Evolutionary conservation across 2,329 filamentous ascomycete species (phyloP).

Genomic region (Leptographium wingfieldii): DNA sequence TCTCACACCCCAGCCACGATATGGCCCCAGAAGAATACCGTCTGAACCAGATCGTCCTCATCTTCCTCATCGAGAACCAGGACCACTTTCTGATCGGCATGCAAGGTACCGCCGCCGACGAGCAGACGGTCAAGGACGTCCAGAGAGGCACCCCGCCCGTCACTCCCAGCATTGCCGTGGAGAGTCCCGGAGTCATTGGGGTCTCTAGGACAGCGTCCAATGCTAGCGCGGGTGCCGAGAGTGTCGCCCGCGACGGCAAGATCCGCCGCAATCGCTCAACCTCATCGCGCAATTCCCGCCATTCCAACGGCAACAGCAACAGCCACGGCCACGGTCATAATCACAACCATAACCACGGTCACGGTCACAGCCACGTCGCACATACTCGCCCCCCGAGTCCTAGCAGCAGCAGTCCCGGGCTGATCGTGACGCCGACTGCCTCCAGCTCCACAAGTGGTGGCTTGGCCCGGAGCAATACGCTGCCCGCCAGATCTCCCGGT

Average conservation of each 20-base stretch:
- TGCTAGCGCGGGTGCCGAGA: constrained; percentile 79
- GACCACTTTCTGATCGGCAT: constrained; percentile 98
- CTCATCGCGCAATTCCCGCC: constrained; percentile 74
- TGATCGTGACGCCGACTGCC: constrained; percentile 37
- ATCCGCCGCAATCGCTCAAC: constrained; percentile 82
- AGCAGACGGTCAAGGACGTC: constrained; percentile 53
- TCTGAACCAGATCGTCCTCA: constrained; percentile 89
- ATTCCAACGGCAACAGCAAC: constrained; percentile 37
- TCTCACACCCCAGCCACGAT: constrained; percentile 86
- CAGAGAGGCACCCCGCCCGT: constrained; percentile 55
- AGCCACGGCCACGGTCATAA: constrained; percentile 29
- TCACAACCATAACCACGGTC: no score
- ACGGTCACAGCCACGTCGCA: constrained; percentile 23
- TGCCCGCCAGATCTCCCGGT: constrained; percentile 76
- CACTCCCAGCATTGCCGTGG: constrained; percentile 24
- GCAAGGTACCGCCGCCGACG: constrained; percentile 96
- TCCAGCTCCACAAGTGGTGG: constrained; percentile 22
- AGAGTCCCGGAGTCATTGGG: constrained; percentile 37
- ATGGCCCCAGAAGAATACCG: constrained; percentile 94
- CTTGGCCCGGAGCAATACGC: constrained; percentile 65
- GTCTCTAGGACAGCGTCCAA: constrained; percentile 71
- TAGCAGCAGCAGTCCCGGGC: constrained; percentile 48
- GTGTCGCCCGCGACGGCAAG: constrained; percentile 66
- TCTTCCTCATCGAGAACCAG: constrained; percentile 96
- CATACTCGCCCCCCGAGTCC: constrained; percentile 38